These are phyloP conservation scores for Crucibulum laeve DNA, from an alignment of 768 basidiomycete species.

Conservation along the genomic window DNA sequence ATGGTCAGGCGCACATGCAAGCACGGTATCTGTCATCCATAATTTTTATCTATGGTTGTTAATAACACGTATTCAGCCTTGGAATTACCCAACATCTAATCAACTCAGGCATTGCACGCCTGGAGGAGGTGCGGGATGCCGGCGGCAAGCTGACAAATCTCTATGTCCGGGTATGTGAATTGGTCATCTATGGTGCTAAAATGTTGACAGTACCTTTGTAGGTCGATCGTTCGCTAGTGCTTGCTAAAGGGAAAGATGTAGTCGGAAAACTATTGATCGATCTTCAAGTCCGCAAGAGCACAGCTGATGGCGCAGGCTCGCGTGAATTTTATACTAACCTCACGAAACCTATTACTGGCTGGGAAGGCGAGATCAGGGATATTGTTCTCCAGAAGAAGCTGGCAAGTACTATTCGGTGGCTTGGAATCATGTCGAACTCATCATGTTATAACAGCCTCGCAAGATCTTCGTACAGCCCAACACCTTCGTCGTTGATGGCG, in stretches of 20 bases:
- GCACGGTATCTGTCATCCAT: slow-evolving; percentile 48
- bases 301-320: slow-evolving; percentile 80
- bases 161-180: slow-evolving; percentile 55
- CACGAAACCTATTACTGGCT: slow-evolving; percentile 66
- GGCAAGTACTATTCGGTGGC: slow-evolving; percentile 32
- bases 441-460: slow-evolving; percentile 52
- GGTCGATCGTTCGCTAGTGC: slow-evolving; percentile 70
- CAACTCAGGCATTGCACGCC: slow-evolving; percentile 58
- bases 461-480: slow-evolving; percentile 86
- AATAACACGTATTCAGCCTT: slow-evolving; percentile 38
- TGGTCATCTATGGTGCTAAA: background rate
- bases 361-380: slow-evolving; percentile 75
- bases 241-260: slow-evolving; percentile 59
- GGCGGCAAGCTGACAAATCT: slow-evolving; percentile 61
- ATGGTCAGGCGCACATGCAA: slow-evolving; percentile 90
- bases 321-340: slow-evolving; percentile 74
- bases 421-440: slow-evolving; percentile 1
- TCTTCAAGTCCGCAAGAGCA: slow-evolving; percentile 82
- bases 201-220: slow-evolving; percentile 17
- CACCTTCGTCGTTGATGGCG: slow-evolving; percentile 59
- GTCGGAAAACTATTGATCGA: slow-evolving; percentile 75
- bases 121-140: slow-evolving; percentile 62
- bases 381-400: slow-evolving; percentile 76
- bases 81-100: slow-evolving; percentile 83
- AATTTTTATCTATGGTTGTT: background rate